phyloP scores from a whole-genome alignment of 129 eudicot species.

The Artemisia annua region DNA sequence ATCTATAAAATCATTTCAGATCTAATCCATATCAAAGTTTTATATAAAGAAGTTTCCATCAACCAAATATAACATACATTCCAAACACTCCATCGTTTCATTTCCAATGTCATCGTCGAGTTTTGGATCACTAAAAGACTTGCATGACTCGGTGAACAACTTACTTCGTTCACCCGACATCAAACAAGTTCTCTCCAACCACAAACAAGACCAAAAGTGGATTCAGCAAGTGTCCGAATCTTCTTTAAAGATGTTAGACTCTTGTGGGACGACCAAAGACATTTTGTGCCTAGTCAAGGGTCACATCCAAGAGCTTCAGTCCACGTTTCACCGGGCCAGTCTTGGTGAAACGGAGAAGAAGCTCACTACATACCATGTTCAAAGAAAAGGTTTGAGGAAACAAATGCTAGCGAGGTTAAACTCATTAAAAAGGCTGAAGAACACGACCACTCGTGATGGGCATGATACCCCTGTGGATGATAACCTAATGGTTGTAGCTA shows the following conservation, averaged over 20 bases:
- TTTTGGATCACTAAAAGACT: constrained; percentile 53
- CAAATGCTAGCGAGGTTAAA: constrained; percentile 54
- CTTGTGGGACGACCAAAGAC: constrained; percentile 71
- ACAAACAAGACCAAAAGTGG: constrained; percentile 41
- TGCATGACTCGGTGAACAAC: constrained; percentile 75
- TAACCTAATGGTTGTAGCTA: constrained; percentile 49
- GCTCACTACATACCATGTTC: constrained; percentile 41
- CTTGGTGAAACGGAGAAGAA: constrained; percentile 41
- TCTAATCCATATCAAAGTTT: constrained; percentile 14
- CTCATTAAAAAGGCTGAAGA: constrained; percentile 49
- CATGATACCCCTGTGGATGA: constrained; percentile 38
- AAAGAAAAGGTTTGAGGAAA: constrained; percentile 64
- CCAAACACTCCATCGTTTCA: not conserved
- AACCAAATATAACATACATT: constrained; percentile 6
- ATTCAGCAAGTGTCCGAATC: constrained; percentile 71
- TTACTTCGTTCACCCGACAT: constrained; percentile 57
- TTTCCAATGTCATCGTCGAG: constrained; percentile 39
- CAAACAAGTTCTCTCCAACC: constrained; percentile 40
- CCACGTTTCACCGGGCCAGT: constrained; percentile 52
- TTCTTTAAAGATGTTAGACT: constrained; percentile 64
- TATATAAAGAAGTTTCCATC: constrained; percentile 10
- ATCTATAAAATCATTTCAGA: too few relatives aligned
- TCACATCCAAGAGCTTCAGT: constrained; percentile 70
- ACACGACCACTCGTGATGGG: constrained; percentile 6
- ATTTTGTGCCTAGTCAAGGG: constrained; percentile 54